Percentiles rank a stretch among this genome's conserved stretches.
phyloP scores from a whole-genome alignment of 192 early-diverging fungal genomes.

The Kickxella alabastrina region DNA sequence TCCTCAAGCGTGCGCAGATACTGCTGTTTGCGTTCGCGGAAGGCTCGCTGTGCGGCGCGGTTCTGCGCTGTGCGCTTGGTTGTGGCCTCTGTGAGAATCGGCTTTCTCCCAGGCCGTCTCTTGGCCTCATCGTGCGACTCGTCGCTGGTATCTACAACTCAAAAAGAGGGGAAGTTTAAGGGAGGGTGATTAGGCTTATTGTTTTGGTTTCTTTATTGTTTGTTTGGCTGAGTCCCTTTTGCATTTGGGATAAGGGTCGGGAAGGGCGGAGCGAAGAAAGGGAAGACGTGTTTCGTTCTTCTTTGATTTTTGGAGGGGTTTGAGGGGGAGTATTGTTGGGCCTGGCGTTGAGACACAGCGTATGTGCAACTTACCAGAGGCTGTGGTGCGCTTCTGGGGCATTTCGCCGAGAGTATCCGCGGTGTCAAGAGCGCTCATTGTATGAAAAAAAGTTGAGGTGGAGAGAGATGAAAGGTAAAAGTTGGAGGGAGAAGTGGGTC shows the following conservation, averaged over 20 bases:
- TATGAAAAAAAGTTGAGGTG: not conserved
- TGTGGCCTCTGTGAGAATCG: conserved; percentile 54
- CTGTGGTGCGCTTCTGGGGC: conserved; percentile 27
- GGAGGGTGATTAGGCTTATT: not conserved
- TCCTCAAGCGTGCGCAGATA: conserved; percentile 78
- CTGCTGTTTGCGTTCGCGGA: conserved; percentile 79
- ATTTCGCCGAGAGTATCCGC: not conserved
- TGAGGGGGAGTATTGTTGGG: too few species aligned
- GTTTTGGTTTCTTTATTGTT: conserved; percentile 1
- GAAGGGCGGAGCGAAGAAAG: too few species aligned
- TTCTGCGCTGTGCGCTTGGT: conserved; percentile 83
- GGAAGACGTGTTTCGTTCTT: too few species aligned
- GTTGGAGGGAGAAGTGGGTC: not conserved
- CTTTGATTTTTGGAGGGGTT: too few species aligned
- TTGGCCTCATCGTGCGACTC: conserved; percentile 48
- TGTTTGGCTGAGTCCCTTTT: too few species aligned
- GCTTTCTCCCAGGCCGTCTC: conserved; percentile 62
- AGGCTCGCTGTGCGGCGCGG: conserved; percentile 85
- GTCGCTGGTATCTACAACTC: conserved; percentile 24
- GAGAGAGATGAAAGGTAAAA: conserved; percentile 2
- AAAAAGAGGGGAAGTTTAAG: not conserved
- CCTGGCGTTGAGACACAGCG: too few species aligned
- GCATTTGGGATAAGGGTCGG: too few species aligned
- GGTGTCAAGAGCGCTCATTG: conserved; percentile 25
- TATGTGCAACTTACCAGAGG: conserved; percentile 13